Base-by-base conservation (phyloP, 306 rosid species). In the Casuarina equisetifolia region DNA sequence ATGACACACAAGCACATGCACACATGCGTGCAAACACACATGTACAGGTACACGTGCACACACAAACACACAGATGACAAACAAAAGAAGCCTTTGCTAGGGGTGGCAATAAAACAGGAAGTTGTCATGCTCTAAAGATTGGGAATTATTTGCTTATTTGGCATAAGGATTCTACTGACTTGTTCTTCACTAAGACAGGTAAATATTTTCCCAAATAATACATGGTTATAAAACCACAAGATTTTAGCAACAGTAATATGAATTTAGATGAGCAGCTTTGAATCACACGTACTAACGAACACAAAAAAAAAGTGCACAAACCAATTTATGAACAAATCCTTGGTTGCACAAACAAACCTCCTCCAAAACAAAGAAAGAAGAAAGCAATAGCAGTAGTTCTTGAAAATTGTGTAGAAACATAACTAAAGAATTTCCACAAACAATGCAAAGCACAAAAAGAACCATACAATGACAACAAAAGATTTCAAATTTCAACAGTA, bases 371-470 rank as follows among this genome's bases (percentile, higher is more conserved):
- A 66, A 4, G 15, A 39, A 2, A 15, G 35, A 66, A 19, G 35
- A 66, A 49, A 66, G 40, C 35, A 40, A 43, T n/a, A 66, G 6
- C 43, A 38, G 46, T 45, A 16, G 35, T 66, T 40, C 40, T n/a
- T 9, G 1, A 66, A 66, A 32, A 25, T 10, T 49, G 2, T 42
- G 50, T 40, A 42, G 6, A 67, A 40, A 67, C 71, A 42, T 50
- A 67, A 64, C 48, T 45, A 53, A 70, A 32, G 63, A 74, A 44
- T 52, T 40, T 12, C 39, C 64, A 61, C 66, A 48, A 40, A 57
- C 63, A 57, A 20, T 32, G 42, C 43, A 61, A 57, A 25, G 7
- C 46, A 55, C 11, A 66, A 39, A 61, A 2, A 72, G 39, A 77
- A 75, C 59, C 46, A 9, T 35, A 32, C 6, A 6, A 10, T 38